Conservation (phyloP, 176 grass and related monocot genomes). For the Oryza brachyantha region DNA sequence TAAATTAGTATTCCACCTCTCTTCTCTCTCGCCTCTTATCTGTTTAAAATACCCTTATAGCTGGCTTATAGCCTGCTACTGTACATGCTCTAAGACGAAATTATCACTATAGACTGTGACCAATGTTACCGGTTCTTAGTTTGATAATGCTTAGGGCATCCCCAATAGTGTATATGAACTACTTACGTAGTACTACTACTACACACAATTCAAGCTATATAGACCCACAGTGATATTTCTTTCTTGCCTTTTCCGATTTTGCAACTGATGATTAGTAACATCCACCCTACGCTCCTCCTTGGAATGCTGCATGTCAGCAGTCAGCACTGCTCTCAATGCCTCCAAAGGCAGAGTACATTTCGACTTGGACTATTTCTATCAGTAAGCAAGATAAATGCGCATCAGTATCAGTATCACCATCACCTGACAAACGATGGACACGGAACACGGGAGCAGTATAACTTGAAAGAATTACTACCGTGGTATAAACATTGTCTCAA, state of each 20-base stretch:
- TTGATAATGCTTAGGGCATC: too few relatives aligned
- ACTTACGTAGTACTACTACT: too few relatives aligned
- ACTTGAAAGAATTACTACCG: neutral
- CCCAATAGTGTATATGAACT: too few relatives aligned
- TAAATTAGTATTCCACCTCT: too few relatives aligned
- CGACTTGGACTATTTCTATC: neutral
- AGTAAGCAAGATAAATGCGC: neutral
- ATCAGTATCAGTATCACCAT: neutral
- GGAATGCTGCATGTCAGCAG: neutral
- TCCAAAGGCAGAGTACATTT: neutral
- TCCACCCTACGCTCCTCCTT: neutral
- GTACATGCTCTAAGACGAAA: too few relatives aligned
- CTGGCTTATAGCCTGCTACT: too few relatives aligned
- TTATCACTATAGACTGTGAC: too few relatives aligned
- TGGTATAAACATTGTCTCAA: neutral
- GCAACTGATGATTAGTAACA: slow-evolving; percentile 8
- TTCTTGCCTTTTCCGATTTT: neutral
- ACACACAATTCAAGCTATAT: too few relatives aligned
- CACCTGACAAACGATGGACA: neutral
- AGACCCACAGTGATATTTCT: too few relatives aligned
- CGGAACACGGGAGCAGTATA: neutral
- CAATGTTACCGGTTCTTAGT: too few relatives aligned
- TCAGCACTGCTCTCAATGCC: neutral
- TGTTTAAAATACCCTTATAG: too few relatives aligned
- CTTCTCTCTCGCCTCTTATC: too few relatives aligned